Percentiles rank a stretch among this genome's conserved stretches.
Conservation (phyloP, 2,329 filamentous ascomycete species). For the Pezicula radicicola region DNA sequence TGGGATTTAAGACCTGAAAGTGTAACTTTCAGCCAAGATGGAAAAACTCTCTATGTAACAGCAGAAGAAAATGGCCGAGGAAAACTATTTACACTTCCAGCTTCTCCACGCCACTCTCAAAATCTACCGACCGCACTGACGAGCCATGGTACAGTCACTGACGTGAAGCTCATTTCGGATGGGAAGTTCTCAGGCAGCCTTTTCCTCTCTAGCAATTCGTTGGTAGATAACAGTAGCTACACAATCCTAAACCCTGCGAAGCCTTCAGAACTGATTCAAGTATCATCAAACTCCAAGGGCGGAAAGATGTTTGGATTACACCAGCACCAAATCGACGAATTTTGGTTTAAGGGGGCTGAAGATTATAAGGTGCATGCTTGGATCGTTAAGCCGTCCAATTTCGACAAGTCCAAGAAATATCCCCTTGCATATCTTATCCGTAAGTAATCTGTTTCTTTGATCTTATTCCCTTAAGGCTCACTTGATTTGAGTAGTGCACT, state of each 20-base stretch:
- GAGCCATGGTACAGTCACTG: constrained; percentile 49
- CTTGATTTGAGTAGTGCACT: too few relatives aligned
- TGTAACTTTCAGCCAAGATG: constrained; percentile 55
- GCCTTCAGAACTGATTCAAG: constrained; percentile 31
- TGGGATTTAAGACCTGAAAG: constrained; percentile 59
- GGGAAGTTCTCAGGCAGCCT: constrained; percentile 40
- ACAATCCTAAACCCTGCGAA: constrained; percentile 43
- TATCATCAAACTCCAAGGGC: constrained; percentile 64
- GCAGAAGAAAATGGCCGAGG: constrained; percentile 67
- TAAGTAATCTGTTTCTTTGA: constrained; percentile 28
- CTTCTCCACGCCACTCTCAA: constrained; percentile 46
- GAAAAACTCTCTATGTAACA: constrained; percentile 65
- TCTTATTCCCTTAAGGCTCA: too few relatives aligned
- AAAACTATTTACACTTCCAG: constrained; percentile 60
- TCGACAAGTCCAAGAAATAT: constrained; percentile 69
- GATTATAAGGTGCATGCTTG: constrained; percentile 67
- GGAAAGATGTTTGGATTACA: constrained; percentile 67
- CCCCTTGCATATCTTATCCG: constrained; percentile 79
- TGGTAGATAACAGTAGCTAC: constrained; percentile 72
- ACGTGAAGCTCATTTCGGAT: constrained; percentile 49
- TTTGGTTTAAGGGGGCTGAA: constrained; percentile 66
- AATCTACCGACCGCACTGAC: constrained; percentile 48
- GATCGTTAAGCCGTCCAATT: constrained; percentile 64
- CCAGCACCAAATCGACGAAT: constrained; percentile 59
- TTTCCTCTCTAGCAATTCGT: constrained; percentile 64